phyloP scores from a whole-genome alignment of 192 early-diverging fungal species.

The Globomyces pollinis-pini region DNA sequence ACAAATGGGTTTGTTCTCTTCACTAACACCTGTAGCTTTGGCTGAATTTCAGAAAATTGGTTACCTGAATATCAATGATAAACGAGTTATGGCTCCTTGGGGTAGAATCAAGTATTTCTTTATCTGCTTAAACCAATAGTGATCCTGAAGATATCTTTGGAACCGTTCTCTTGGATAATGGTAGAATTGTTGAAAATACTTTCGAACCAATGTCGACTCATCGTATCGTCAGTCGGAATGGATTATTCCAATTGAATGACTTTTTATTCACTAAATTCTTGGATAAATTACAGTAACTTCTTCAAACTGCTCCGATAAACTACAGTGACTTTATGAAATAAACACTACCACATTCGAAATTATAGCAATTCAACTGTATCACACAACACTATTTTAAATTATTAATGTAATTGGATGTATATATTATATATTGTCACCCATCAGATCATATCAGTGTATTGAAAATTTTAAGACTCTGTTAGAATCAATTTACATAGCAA shows the following conservation, averaged over 20 bases:
- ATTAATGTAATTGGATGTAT: too few relatives aligned
- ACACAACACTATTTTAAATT: too few relatives aligned
- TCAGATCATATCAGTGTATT: too few relatives aligned
- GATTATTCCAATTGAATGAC: constrained; percentile 30
- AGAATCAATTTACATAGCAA: too few relatives aligned
- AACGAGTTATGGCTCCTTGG: constrained; percentile 22
- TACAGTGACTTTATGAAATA: too few relatives aligned
- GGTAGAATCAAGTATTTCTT: constrained; percentile 40
- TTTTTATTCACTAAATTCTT: constrained; percentile 28
- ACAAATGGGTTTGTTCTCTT: too few relatives aligned
- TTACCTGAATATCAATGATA: constrained; percentile 38
- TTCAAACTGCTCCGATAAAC: neutral
- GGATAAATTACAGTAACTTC: constrained; percentile 7
- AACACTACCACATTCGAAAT: too few relatives aligned
- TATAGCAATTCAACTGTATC: too few relatives aligned
- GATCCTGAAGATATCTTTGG: constrained; percentile 46
- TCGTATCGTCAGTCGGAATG: constrained; percentile 27
- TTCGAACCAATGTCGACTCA: constrained; percentile 26
- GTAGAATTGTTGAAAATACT: neutral
- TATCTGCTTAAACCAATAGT: too few relatives aligned
- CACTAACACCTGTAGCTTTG: too few relatives aligned
- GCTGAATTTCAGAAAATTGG: constrained; percentile 28
- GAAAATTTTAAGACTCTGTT: too few relatives aligned
- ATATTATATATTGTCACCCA: too few relatives aligned
- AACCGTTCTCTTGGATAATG: constrained; percentile 22